Conservation (phyloP, 2,329 filamentous ascomycete species). For the Myrmaecium sp. region DNA sequence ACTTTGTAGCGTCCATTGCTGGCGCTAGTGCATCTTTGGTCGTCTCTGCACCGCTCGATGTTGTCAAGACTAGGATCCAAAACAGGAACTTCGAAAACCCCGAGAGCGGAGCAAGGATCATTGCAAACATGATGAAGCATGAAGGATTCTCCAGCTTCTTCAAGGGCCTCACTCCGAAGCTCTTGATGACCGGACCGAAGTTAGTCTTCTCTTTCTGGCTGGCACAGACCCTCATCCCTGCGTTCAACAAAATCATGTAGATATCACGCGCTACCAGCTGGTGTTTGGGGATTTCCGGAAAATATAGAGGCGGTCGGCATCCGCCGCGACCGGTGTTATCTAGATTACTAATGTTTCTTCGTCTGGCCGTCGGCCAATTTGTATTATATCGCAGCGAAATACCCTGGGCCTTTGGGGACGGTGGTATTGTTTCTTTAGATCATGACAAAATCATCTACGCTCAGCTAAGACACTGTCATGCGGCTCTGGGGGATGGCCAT, state of each 20-base stretch:
- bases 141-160: constrained; percentile 83
- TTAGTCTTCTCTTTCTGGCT: constrained; percentile 99
- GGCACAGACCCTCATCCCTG: constrained; percentile 91
- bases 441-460: too few species aligned
- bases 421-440: too few species aligned
- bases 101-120: constrained; percentile 80
- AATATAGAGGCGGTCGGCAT: not conserved
- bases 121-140: constrained; percentile 82
- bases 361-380: too few species aligned
- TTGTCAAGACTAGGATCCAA: constrained; percentile 97
- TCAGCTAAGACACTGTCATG: too few species aligned
- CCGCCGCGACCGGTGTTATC: not conserved
- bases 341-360: not conserved
- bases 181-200: constrained; percentile 98
- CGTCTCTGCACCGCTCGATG: constrained; percentile 89
- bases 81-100: constrained; percentile 98
- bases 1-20: constrained; percentile 91
- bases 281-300: not conserved
- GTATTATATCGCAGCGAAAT: too few species aligned
- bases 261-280: too few species aligned
- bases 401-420: too few species aligned
- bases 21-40: constrained; percentile 90
- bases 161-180: constrained; percentile 93
- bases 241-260: constrained; percentile 57
- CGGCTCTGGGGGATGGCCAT: too few species aligned